Conservation (phyloP, 78 protist species). For the Protostelium mycophagum region DNA sequence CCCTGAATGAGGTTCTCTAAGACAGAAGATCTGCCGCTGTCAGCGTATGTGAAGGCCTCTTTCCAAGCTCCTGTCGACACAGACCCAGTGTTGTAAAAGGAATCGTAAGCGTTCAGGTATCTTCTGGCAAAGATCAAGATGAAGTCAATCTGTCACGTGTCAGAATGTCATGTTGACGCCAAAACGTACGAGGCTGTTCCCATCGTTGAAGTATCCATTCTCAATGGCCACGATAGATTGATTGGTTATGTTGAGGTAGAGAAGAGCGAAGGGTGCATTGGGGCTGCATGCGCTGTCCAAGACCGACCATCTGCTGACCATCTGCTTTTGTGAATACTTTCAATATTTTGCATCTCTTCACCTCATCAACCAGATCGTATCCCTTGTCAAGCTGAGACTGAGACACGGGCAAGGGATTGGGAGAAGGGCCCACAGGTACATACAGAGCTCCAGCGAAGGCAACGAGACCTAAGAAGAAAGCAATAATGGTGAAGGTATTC, state of each 20-base stretch:
- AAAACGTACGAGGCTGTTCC: background rate
- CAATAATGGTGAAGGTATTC: no score
- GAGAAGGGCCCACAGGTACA: background rate
- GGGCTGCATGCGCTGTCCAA: background rate
- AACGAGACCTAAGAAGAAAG: no score
- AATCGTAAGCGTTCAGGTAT: background rate
- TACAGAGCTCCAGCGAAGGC: no score
- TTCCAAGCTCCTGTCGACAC: background rate
- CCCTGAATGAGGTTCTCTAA: background rate
- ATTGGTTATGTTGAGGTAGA: background rate
- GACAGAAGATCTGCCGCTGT: background rate
- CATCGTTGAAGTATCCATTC: background rate
- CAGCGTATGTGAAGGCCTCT: background rate
- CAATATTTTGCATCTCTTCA: no score
- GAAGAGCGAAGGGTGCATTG: background rate
- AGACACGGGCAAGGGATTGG: background rate
- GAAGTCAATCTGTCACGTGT: background rate
- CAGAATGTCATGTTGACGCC: background rate
- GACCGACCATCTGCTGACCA: background rate
- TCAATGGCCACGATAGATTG: background rate
- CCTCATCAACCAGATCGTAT: background rate
- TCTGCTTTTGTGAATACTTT: no score
- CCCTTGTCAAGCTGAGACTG: background rate
- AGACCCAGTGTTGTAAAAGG: background rate
- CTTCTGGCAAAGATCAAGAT: background rate